These are phyloP conservation scores for Pugionium cornutum DNA, from an alignment of 345 rosid species.

Conservation along the genomic window DNA sequence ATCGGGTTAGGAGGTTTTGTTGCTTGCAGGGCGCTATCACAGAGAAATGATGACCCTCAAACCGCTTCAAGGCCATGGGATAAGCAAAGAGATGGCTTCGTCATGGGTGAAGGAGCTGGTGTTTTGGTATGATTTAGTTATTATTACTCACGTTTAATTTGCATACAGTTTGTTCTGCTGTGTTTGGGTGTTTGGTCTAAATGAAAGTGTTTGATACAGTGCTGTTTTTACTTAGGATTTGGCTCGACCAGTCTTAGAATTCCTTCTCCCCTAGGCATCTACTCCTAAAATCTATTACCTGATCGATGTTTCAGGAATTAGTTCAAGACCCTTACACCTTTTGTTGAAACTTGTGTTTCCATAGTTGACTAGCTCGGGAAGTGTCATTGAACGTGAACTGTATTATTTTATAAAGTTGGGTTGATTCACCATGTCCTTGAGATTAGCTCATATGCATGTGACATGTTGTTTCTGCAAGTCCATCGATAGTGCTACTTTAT, in stretches of 20 bases:
- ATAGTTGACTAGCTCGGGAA: neutral
- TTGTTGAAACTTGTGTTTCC: neutral
- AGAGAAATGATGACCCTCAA: slow-evolving; percentile 96
- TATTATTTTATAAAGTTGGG: neutral
- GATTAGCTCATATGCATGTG: slow-evolving; percentile 12
- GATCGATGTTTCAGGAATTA: no score
- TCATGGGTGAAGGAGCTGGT: slow-evolving; percentile 99
- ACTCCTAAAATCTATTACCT: no score
- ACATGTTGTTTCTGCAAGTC: neutral
- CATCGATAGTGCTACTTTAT: neutral
- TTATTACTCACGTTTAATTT: neutral
- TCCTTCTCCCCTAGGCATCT: no score
- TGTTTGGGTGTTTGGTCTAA: neutral
- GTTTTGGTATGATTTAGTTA: slow-evolving; percentile 69
- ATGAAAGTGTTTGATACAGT: neutral
- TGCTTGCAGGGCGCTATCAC: slow-evolving; percentile 96
- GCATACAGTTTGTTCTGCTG: neutral
- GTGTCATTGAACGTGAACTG: neutral
- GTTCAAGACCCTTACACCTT: neutral
- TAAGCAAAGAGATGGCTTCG: slow-evolving; percentile 89
- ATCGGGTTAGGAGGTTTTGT: slow-evolving; percentile 96
- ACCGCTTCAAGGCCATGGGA: slow-evolving; percentile 99
- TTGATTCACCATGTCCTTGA: neutral
- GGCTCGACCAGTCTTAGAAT: no score
- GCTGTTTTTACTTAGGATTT: neutral